These are phyloP conservation scores for Penicillium fimorum DNA, from an alignment of 495 filamentous ascomycete species.

Conservation along the genomic window DNA sequence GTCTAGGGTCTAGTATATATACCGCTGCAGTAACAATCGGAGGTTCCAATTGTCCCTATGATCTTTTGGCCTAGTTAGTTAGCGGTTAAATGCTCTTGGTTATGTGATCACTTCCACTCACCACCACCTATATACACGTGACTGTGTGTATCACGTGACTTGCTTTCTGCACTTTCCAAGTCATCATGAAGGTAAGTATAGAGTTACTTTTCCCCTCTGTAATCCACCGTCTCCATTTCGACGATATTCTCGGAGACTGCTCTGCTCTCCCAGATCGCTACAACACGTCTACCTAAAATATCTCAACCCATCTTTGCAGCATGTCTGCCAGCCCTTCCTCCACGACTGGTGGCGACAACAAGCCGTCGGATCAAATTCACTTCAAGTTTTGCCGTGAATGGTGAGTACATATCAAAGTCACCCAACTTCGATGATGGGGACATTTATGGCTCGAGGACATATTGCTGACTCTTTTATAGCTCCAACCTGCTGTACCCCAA, in stretches of 20 bases:
- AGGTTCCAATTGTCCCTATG: too few species aligned
- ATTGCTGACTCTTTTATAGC: conserved; percentile 40
- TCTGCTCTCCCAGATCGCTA: neutral
- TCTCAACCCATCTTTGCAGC: neutral
- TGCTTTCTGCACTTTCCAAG: neutral
- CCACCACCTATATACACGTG: too few species aligned
- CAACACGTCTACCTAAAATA: neutral
- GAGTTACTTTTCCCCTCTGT: neutral
- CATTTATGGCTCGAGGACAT: neutral
- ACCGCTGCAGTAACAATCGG: too few species aligned
- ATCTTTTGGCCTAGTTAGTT: too few species aligned
- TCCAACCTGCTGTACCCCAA: conserved; percentile 98
- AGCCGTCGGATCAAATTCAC: conserved; percentile 74
- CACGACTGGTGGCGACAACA: conserved; percentile 51
- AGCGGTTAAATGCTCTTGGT: too few species aligned
- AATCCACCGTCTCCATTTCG: neutral
- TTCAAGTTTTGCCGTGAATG: conserved; percentile 98
- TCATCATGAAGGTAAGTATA: neutral
- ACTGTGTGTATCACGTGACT: too few species aligned
- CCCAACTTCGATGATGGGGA: neutral
- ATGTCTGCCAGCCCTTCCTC: conserved; percentile 64
- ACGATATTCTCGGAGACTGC: neutral
- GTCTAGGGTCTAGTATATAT: too few species aligned
- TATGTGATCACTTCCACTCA: too few species aligned
- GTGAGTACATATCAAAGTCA: conserved; percentile 38